Conservation (phyloP, 352 stramenopile genomes). For the Plasmopara viticola region DNA sequence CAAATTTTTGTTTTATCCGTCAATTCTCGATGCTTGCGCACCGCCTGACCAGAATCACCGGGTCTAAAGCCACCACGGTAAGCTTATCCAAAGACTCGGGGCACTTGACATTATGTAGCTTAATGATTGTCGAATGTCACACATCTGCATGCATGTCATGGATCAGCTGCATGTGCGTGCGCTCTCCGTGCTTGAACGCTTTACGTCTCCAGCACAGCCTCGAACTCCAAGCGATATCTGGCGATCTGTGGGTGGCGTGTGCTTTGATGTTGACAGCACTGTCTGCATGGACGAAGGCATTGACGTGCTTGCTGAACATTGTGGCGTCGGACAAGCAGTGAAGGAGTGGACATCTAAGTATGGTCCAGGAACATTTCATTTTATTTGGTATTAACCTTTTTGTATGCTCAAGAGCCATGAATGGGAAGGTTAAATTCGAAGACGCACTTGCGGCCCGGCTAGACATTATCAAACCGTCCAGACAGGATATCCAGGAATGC, state of each 20-base stretch:
- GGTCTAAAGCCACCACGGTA: no score
- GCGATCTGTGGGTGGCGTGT: slow-evolving; percentile 69
- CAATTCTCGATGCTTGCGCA: no score
- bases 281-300: slow-evolving; percentile 98
- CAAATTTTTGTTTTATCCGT: no score
- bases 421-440: slow-evolving; percentile 14
- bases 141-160: background rate
- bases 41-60: no score
- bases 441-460: slow-evolving; percentile 92
- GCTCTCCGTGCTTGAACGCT: slow-evolving; percentile 9
- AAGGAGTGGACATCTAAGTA: slow-evolving; percentile 91
- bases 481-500: slow-evolving; percentile 84
- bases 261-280: slow-evolving; percentile 96
- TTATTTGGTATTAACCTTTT: background rate
- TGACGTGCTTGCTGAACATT: slow-evolving; percentile 96
- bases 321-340: slow-evolving; percentile 78
- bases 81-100: no score
- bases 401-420: slow-evolving; percentile 91
- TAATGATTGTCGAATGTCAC: no score
- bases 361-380: slow-evolving; percentile 4
- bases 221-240: slow-evolving; percentile 42
- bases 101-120: no score
- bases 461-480: slow-evolving; percentile 93
- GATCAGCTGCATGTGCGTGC: slow-evolving; percentile 4
- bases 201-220: slow-evolving; percentile 16